Evolutionary conservation across 176 grass and related monocot species (phyloP).

Genomic region (Rhynchospora breviuscula): DNA sequence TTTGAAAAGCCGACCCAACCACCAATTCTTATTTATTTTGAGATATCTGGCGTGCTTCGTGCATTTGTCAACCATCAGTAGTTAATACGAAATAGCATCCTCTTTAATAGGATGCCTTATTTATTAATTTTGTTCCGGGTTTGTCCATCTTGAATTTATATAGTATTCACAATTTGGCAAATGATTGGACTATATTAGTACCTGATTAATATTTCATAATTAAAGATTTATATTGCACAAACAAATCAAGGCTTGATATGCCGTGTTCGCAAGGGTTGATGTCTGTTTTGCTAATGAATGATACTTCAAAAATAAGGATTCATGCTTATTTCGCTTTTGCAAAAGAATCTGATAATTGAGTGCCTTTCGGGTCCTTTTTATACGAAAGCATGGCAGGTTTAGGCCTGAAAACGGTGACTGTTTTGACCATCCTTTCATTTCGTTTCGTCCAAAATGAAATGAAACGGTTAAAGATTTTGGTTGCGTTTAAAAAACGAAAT

Average conservation of each 20-base stretch:
- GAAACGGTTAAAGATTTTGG: too few relatives aligned
- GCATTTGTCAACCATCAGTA: not conserved
- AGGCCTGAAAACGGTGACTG: too few relatives aligned
- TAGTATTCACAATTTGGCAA: not conserved
- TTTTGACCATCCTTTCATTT: too few relatives aligned
- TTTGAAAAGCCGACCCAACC: not conserved
- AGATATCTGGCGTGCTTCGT: not conserved
- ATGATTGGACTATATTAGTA: not conserved
- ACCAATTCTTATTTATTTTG: not conserved
- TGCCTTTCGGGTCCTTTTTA: not conserved
- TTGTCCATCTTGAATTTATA: not conserved
- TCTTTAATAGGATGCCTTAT: not conserved
- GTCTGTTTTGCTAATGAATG: not conserved
- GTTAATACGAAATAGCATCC: not conserved
- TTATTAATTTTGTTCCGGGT: not conserved
- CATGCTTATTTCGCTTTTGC: not conserved
- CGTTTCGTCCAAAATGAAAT: too few relatives aligned
- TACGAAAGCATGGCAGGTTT: not conserved
- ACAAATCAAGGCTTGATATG: not conserved
- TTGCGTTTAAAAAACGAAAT: too few relatives aligned
- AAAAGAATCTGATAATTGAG: too few relatives aligned
- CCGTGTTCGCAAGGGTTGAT: not conserved
- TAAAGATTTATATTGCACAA: not conserved
- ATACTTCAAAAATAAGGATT: not conserved
- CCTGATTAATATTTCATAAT: not conserved